phyloP scores from a whole-genome alignment of 2,329 filamentous ascomycete species.

The Fusarium hainanense region DNA sequence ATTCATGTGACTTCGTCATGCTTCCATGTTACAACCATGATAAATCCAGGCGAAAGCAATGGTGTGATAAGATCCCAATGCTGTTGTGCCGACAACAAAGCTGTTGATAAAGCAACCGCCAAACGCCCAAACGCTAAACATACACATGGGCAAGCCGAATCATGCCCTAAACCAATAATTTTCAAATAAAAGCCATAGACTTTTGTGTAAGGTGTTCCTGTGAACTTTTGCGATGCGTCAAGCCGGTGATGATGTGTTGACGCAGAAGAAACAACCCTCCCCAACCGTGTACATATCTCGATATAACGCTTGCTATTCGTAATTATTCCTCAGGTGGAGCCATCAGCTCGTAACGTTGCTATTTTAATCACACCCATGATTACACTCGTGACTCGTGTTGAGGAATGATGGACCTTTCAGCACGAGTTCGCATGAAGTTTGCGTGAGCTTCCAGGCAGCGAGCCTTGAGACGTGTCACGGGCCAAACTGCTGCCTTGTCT shows the following conservation, averaged over 20 bases:
- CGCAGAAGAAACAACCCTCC: constrained; percentile 3
- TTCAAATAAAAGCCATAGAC: constrained; percentile 17
- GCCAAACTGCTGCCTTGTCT: constrained; percentile 91
- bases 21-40: background rate
- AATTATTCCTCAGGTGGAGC: background rate
- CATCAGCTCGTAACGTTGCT: background rate
- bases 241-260: background rate
- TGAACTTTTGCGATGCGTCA: constrained; percentile 2
- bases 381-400: constrained; percentile 49
- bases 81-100: constrained; percentile 1
- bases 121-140: constrained; percentile 37
- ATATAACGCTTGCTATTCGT: background rate
- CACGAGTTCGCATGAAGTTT: constrained; percentile 61
- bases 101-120: constrained; percentile 18
- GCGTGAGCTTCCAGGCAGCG: constrained; percentile 67
- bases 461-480: constrained; percentile 69
- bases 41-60: constrained; percentile 2
- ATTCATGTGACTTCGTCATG: background rate
- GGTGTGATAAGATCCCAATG: constrained; percentile 1
- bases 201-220: constrained; percentile 26
- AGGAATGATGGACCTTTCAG: constrained; percentile 62
- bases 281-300: constrained; percentile 1
- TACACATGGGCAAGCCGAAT: constrained; percentile 8
- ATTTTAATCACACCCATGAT: background rate
- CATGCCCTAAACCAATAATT: constrained; percentile 15